Evolutionary conservation across 139 green algal species (phyloP).

Genomic region (Diplosphaera chodatii): DNA sequence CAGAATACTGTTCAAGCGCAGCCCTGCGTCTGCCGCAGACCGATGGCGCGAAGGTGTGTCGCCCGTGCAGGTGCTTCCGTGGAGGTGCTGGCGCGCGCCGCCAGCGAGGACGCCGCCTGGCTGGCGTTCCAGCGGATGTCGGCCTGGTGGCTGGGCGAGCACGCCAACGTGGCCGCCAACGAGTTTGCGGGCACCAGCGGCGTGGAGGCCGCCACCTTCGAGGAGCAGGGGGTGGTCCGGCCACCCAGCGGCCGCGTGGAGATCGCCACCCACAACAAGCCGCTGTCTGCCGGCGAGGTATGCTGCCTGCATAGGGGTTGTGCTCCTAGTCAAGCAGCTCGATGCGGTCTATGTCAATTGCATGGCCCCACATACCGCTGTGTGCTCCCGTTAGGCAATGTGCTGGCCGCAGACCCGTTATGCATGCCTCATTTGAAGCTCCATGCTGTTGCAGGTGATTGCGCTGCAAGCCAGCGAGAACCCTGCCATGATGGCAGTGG

Average conservation of each 20-base stretch:
- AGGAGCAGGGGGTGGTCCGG: background rate
- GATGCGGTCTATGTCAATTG: no score
- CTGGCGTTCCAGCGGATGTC: constrained; percentile 36
- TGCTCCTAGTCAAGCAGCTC: no score
- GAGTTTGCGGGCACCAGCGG: constrained; percentile 32
- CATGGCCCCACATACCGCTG: no score
- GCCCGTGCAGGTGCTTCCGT: constrained; percentile 6
- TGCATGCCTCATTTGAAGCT: no score
- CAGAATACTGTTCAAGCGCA: no score
- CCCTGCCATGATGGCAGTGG: constrained; percentile 30
- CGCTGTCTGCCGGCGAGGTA: background rate
- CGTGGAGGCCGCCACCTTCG: background rate
- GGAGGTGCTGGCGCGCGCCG: constrained; percentile 16
- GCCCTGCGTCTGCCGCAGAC: no score
- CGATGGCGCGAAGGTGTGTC: no score
- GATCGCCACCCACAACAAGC: constrained; percentile 1
- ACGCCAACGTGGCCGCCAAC: constrained; percentile 54
- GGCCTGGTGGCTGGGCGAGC: constrained; percentile 74
- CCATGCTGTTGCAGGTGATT: background rate
- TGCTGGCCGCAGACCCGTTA: no score
- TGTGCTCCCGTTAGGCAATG: no score
- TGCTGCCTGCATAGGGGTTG: no score
- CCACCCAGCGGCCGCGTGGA: background rate
- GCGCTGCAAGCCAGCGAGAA: constrained; percentile 31
- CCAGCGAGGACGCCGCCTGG: constrained; percentile 42